phyloP scores from a whole-genome alignment of 352 stramenopile species.

The Achlya hypogyna region DNA sequence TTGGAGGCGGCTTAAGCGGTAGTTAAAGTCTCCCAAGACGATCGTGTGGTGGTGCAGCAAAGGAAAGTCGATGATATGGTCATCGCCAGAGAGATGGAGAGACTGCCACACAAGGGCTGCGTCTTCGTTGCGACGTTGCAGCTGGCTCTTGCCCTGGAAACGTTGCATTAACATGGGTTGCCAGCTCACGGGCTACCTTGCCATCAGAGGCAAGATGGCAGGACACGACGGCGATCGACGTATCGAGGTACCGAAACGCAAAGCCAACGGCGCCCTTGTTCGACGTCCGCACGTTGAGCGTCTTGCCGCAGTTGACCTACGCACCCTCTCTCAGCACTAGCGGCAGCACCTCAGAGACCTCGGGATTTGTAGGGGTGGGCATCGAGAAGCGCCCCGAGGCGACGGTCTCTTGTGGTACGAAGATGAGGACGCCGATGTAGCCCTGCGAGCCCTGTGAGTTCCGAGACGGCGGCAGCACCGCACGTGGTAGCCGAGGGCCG shows the following conservation, averaged over 20 bases:
- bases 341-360: constrained; percentile 3
- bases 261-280: constrained; percentile 87
- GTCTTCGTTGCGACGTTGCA: constrained; percentile 71
- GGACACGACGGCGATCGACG: constrained; percentile 78
- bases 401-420: constrained; percentile 60
- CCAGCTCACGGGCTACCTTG: constrained; percentile 6
- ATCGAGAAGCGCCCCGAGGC: constrained; percentile 56
- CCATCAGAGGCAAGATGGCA: constrained; percentile 84
- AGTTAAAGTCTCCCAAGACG: constrained; percentile 86
- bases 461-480: not conserved
- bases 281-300: constrained; percentile 57
- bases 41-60: constrained; percentile 82
- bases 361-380: constrained; percentile 22
- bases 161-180: not conserved
- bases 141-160: constrained; percentile 33
- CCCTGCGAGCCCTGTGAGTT: constrained; percentile 21
- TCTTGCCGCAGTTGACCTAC: constrained; percentile 73
- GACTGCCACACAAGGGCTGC: constrained; percentile 76
- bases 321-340: constrained; percentile 22
- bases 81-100: constrained; percentile 72
- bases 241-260: constrained; percentile 79
- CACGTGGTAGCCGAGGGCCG: constrained; percentile 75
- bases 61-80: constrained; percentile 73
- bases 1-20: constrained; percentile 46
- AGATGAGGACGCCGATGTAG: constrained; percentile 79